phyloP scores from a whole-genome alignment of 2,329 filamentous ascomycete genomes.

The Amylocarpus encephaloides region DNA sequence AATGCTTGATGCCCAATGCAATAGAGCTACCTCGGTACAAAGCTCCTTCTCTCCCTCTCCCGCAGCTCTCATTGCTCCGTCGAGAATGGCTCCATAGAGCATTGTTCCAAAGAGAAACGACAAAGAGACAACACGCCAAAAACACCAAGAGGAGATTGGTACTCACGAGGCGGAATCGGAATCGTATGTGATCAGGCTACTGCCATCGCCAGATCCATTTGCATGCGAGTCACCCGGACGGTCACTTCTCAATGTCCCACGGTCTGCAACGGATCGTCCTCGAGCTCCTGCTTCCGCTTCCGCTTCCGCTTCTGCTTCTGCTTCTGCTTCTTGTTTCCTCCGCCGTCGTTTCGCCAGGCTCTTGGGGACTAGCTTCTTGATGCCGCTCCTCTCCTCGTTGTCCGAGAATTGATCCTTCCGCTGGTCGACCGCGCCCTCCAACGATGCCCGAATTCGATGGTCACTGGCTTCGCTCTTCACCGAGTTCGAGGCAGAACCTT shows the following conservation, averaged over 20 bases:
- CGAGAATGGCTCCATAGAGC: too few species aligned
- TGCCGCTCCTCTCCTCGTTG: constrained; percentile 30
- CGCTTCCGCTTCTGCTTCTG: constrained; percentile 25
- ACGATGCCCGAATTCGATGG: constrained; percentile 17
- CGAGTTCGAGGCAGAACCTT: constrained; percentile 23
- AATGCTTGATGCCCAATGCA: too few species aligned
- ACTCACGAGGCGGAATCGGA: constrained; percentile 33
- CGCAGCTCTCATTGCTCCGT: too few species aligned
- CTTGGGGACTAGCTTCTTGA: constrained; percentile 49
- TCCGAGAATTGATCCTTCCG: constrained; percentile 16
- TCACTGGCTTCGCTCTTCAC: constrained; percentile 24
- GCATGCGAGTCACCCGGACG: constrained; percentile 1
- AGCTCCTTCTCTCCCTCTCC: too few species aligned
- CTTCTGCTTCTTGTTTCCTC: constrained; percentile 39
- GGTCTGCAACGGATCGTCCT: constrained; percentile 29
- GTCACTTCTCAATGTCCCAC: constrained; percentile 29
- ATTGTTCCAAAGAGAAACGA: neutral
- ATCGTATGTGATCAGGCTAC: constrained; percentile 29
- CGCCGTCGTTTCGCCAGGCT: constrained; percentile 44
- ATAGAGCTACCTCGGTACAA: too few species aligned
- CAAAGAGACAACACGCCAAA: neutral
- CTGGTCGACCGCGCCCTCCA: constrained; percentile 25
- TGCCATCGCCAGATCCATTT: constrained; percentile 20
- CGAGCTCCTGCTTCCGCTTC: constrained; percentile 28
- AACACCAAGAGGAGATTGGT: neutral